Percentiles rank a stretch among this genome's conserved stretches.
Conservation (phyloP, 352 stramenopile species). For the Pythium folliculosum region DNA sequence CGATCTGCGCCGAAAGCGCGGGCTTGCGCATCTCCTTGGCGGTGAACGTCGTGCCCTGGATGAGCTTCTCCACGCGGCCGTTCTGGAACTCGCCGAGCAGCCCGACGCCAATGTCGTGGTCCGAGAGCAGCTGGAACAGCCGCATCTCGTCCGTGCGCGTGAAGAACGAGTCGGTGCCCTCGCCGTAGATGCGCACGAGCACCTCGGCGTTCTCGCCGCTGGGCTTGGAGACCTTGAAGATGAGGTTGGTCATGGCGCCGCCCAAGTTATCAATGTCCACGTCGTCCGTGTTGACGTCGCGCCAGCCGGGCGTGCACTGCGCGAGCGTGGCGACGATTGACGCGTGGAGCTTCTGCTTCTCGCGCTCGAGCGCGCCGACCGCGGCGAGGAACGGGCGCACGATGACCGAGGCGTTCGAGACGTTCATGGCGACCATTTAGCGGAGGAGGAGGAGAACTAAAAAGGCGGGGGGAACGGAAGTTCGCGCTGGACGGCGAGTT, state of each 20-base stretch:
- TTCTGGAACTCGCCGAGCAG: conserved; percentile 82
- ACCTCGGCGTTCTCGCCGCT: conserved; percentile 60
- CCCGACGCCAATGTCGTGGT: conserved; percentile 67
- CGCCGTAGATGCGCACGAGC: conserved; percentile 80
- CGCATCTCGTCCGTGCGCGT: conserved; percentile 73
- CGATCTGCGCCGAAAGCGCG: conserved; percentile 49
- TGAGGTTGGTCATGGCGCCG: conserved; percentile 87
- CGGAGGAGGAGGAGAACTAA: not conserved
- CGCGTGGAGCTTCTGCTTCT: conserved; percentile 70
- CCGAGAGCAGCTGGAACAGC: conserved; percentile 73
- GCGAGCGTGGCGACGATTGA: conserved; percentile 62
- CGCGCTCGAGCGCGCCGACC: conserved; percentile 54
- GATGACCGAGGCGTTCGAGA: conserved; percentile 43
- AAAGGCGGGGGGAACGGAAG: too few relatives aligned
- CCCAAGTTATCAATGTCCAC: conserved; percentile 69
- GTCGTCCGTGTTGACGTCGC: conserved; percentile 47
- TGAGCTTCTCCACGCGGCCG: conserved; percentile 73
- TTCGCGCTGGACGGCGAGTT: conserved; percentile 8
- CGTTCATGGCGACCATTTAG: conserved; percentile 34
- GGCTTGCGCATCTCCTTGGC: conserved; percentile 70
- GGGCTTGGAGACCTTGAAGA: conserved; percentile 78
- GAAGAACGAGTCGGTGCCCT: conserved; percentile 85
- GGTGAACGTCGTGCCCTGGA: conserved; percentile 68
- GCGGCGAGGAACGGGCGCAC: conserved; percentile 60
- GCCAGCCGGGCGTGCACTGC: conserved; percentile 63